Conservation (phyloP, 768 basidiomycete species). For the Mycena capillaripes region DNA sequence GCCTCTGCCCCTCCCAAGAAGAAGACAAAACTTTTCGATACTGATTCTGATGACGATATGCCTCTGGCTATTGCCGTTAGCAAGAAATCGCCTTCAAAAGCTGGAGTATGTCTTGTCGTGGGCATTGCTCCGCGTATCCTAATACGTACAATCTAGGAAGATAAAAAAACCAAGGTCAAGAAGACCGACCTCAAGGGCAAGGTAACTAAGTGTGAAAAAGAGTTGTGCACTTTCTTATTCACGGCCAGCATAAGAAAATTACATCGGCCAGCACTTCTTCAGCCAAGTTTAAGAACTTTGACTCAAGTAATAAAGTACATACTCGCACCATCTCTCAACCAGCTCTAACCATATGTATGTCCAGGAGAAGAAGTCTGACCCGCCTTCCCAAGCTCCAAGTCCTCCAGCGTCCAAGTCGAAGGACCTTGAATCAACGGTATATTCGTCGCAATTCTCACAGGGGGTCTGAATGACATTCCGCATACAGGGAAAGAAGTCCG, state of each 20-base stretch:
- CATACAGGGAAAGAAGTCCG: not conserved
- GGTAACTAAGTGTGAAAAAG: not conserved
- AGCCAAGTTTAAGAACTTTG: not conserved
- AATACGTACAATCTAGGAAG: constrained; percentile 3
- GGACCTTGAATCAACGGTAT: not conserved
- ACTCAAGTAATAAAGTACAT: not conserved
- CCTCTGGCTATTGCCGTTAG: constrained; percentile 16
- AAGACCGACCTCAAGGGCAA: not conserved
- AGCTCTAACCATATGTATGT: not conserved
- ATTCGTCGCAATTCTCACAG: not conserved
- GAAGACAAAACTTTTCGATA: constrained; percentile 14
- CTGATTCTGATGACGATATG: constrained; percentile 27
- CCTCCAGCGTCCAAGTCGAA: not conserved
- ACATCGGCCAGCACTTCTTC: constrained; percentile 15
- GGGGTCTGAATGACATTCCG: not conserved
- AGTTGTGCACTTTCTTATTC: not conserved
- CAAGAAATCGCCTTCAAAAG: not conserved
- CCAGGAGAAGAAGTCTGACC: not conserved
- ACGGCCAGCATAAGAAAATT: not conserved
- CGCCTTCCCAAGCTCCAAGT: constrained; percentile 1
- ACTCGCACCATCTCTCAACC: not conserved
- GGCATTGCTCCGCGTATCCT: not conserved
- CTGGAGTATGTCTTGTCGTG: constrained; percentile 9
- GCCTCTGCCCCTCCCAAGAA: constrained; percentile 22
- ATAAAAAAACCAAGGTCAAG: not conserved